Conservation (phyloP, 169 alveolate genomes). For the Condylostoma magnum region DNA sequence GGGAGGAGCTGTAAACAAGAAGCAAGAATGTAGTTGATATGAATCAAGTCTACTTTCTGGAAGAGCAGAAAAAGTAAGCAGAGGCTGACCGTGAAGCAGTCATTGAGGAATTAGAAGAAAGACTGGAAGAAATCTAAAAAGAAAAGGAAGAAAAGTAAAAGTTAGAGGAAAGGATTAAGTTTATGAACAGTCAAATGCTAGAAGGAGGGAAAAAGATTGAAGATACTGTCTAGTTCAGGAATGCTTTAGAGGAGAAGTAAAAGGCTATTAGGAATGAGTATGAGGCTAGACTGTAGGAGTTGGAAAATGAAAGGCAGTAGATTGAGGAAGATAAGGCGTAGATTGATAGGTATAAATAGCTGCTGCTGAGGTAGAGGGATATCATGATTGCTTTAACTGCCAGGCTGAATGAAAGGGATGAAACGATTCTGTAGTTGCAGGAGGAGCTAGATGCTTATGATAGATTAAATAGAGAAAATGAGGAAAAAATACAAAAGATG, state of each 20-base stretch:
- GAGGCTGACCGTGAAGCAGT: conserved; percentile 82
- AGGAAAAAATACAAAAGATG: conserved; percentile 42
- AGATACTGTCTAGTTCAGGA: conserved; percentile 80
- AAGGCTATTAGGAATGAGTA: conserved; percentile 69
- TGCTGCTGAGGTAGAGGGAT: conserved; percentile 81
- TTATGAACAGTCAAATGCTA: conserved; percentile 78
- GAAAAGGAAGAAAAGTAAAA: conserved; percentile 83
- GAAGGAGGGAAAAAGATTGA: conserved; percentile 82
- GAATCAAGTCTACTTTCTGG: conserved; percentile 59
- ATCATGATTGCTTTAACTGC: conserved; percentile 89
- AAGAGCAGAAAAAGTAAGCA: conserved; percentile 76
- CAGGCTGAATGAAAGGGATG: conserved; percentile 86
- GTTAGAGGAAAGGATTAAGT: conserved; percentile 73
- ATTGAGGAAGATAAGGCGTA: conserved; percentile 84
- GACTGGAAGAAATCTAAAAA: conserved; percentile 65
- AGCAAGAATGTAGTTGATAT: conserved; percentile 48
- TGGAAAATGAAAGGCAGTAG: conserved; percentile 79
- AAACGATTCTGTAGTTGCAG: conserved; percentile 76
- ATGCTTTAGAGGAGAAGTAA: conserved; percentile 78
- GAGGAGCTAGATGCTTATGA: conserved; percentile 83
- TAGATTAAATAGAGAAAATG: conserved; percentile 73
- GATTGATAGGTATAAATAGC: conserved; percentile 80
- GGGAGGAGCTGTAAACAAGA: conserved; percentile 66
- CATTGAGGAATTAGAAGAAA: conserved; percentile 74
- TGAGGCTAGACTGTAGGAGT: conserved; percentile 71